A percentile compares a stretch with the other conserved stretches of the same genome.
These are phyloP conservation scores for Xylaria castorea DNA, from an alignment of 495 filamentous ascomycete genomes.

Conservation along the genomic window DNA sequence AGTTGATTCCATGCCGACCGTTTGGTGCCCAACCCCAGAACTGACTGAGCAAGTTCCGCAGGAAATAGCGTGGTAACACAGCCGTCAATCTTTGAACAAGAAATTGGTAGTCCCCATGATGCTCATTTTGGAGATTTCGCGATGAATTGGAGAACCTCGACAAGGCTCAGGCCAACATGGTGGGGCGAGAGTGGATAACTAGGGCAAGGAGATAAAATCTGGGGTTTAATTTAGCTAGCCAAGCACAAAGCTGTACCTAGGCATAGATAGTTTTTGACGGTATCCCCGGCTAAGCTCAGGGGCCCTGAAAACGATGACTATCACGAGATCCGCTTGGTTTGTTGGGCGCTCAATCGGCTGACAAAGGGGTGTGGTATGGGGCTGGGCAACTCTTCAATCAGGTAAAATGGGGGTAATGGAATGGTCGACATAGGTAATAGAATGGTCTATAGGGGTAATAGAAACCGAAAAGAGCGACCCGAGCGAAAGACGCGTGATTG, in stretches of 20 bases:
- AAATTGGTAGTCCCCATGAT: slow-evolving; percentile 32
- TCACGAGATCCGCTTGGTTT: slow-evolving; percentile 39
- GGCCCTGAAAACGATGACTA: slow-evolving; percentile 32
- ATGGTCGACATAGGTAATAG: no score
- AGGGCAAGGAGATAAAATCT: slow-evolving; percentile 16
- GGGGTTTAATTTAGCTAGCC: slow-evolving; percentile 18
- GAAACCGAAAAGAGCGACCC: slow-evolving; percentile 32
- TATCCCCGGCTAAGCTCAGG: slow-evolving; percentile 22
- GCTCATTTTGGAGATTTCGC: slow-evolving; percentile 40
- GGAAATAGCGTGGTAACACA: slow-evolving; percentile 15
- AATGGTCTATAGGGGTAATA: slow-evolving; percentile 25
- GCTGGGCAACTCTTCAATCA: slow-evolving; percentile 40
- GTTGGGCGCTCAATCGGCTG: slow-evolving; percentile 42
- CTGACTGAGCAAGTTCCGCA: slow-evolving; percentile 7
- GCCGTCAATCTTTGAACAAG: not conserved
- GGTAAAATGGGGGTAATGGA: slow-evolving; percentile 46
- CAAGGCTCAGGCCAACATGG: slow-evolving; percentile 8
- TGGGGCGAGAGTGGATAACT: not conserved
- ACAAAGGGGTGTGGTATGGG: slow-evolving; percentile 33
- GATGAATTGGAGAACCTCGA: slow-evolving; percentile 28
- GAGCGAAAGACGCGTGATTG: slow-evolving; percentile 22
- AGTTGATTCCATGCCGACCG: not conserved
- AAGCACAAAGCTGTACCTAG: slow-evolving; percentile 22
- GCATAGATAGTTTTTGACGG: slow-evolving; percentile 24
- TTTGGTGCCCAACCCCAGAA: slow-evolving; percentile 7